Percentiles rank a stretch among this genome's conserved stretches.
Conservation (phyloP, 345 rosid genomes). For the Eucalyptus polybractea region DNA sequence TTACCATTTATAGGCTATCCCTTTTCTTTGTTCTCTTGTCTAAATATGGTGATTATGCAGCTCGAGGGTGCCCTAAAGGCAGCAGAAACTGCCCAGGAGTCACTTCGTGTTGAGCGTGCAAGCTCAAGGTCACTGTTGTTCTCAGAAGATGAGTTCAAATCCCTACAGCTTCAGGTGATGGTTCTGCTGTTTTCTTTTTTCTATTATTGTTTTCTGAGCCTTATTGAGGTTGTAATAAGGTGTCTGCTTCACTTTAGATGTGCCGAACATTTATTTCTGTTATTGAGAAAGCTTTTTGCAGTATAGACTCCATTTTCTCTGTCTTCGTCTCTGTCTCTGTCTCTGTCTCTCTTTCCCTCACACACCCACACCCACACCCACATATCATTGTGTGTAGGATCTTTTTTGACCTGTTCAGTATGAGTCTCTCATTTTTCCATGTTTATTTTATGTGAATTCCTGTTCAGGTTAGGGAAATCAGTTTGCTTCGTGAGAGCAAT, state of each 20-base stretch:
- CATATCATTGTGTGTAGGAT: not conserved
- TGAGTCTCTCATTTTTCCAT: not conserved
- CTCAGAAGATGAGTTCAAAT: slow-evolving; percentile 82
- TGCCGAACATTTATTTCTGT: not conserved
- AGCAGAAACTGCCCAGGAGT: slow-evolving; percentile 57
- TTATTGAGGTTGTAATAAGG: not conserved
- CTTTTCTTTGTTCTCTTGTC: not conserved
- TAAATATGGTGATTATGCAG: slow-evolving; percentile 14
- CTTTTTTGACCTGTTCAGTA: not conserved
- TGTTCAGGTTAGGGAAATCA: slow-evolving; percentile 76
- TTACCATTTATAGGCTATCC: not conserved
- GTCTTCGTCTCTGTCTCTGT: not conserved
- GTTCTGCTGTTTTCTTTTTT: not conserved
- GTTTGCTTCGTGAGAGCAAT: slow-evolving; percentile 90
- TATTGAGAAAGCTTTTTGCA: not conserved
- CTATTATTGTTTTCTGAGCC: not conserved
- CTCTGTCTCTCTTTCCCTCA: not conserved
- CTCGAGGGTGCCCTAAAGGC: slow-evolving; percentile 80
- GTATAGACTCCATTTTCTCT: not conserved
- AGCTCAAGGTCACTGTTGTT: slow-evolving; percentile 62
- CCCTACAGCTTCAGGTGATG: slow-evolving; percentile 79
- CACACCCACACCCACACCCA: not conserved
- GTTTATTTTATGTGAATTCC: not conserved
- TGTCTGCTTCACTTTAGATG: not conserved
- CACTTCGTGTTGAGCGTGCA: slow-evolving; percentile 68